Base-by-base conservation (phyloP, 163 green algal genomes). In the Prototheca cutis region DNA sequence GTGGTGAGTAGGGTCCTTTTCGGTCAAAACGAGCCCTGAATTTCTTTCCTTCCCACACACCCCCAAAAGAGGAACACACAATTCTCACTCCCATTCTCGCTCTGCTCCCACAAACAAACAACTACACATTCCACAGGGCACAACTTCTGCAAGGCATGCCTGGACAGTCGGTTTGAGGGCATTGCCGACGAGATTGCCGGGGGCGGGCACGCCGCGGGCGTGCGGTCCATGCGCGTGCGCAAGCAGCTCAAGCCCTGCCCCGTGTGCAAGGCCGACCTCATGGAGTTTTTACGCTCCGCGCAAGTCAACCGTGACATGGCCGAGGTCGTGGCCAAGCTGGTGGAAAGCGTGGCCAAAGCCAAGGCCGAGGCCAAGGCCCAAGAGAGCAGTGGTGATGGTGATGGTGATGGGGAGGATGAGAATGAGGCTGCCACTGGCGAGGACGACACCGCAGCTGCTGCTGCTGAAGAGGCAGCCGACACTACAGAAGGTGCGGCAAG, bases 121-220 rank as follows among this genome's bases (percentile, higher is more conserved):
- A 23, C 34, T 19, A 36, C 48, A 72, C n/a, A n/a, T n/a, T n/a
- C n/a, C n/a, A n/a, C n/a, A 45, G 82, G 81, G 56, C 87, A 95
- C 80, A 80, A 85, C 67, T 96, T 94, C 82, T 95, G 89, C 87
- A 88, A 87, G 63, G 47, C 69, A 17, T 96, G 90, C 78, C 68
- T 97, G 63, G 75, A 89, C 28, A 67, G 60, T 39, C 65, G 75
- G 32, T 89, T 84, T 58, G 70, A 63, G 7, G 70, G 68, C 47
- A 52, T 79, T 4, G 67, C 56, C 4, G 75, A 80, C 30, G 59
- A 76, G 42, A 10, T 75, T 23, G 55, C 62, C 4, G 52, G 61
- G 8, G 29, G 62, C 45, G 32, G 33, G 28, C 17, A n/a, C 13
- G 40, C 57, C 17, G 53, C 53, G 18, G 47, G 53, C 18, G 71